Evolutionary conservation across 495 filamentous ascomycete genomes (phyloP).

Genomic region (Penicillium turbatum): DNA sequence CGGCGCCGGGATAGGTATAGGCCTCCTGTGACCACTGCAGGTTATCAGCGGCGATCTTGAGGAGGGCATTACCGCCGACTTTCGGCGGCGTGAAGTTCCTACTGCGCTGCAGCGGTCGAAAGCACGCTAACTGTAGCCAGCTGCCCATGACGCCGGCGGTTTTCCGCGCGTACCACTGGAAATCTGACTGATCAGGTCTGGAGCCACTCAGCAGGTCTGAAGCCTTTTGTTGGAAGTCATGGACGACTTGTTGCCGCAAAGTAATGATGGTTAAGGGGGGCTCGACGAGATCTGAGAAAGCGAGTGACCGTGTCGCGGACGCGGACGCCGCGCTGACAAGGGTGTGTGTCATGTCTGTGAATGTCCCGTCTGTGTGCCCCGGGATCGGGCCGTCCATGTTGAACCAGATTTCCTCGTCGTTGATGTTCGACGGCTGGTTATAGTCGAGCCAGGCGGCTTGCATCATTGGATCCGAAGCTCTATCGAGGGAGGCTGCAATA

Average conservation of each 20-base stretch:
- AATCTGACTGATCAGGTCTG: constrained; percentile 21
- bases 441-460: constrained; percentile 27
- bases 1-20: constrained; percentile 20
- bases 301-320: constrained; percentile 24
- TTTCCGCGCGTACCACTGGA: constrained; percentile 29
- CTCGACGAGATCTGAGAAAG: constrained; percentile 29
- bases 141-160: constrained; percentile 21
- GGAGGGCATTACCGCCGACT: constrained; percentile 24
- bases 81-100: constrained; percentile 25
- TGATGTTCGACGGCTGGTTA: constrained; percentile 29
- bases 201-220: constrained; percentile 22
- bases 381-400: constrained; percentile 21
- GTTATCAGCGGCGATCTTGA: constrained; percentile 30
- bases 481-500: constrained; percentile 30
- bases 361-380: constrained; percentile 19
- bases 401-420: constrained; percentile 31
- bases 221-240: constrained; percentile 25
- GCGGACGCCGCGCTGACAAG: constrained; percentile 25
- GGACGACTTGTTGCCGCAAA: constrained; percentile 27
- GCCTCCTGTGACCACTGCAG: constrained; percentile 22
- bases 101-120: constrained; percentile 29
- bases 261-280: constrained; percentile 19
- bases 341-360: constrained; percentile 35
- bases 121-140: constrained; percentile 30
- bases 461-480: constrained; percentile 41